Base-by-base conservation (phyloP, 352 stramenopile species). In the Globisporangium barbulae region DNA sequence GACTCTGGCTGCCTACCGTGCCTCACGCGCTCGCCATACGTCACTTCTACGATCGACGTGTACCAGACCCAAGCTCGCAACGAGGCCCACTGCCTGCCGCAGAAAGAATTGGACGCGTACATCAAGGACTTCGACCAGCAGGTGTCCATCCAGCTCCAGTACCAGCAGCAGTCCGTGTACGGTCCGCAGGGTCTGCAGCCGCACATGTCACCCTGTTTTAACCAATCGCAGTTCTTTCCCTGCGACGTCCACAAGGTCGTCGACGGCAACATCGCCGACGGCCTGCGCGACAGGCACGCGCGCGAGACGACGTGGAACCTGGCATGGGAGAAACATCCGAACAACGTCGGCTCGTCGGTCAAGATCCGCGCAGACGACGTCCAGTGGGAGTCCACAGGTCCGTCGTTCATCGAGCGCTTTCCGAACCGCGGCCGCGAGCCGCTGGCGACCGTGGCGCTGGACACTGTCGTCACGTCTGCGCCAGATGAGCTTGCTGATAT, bases 41-140 rank as follows among this genome's bases (percentile, higher is more conserved):
- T 73, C 15, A 83, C 78, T 0, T 12, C 79, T 0, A 64, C 64
- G 1, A 70, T 86, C 49, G 70, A 81, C 1, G 31, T 64, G 22
- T 90, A 82, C 44, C 81, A 91, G 63, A 73, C 65, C 0, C 41
- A 73, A 7, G 39, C 64, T 33, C 58, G 67, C 2, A 74, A 53
- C 3, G 57, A 73, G 8, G 31, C 53, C 8, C 80, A 90, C 10
- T 92, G 85, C 52, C 61, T 76, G 15, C 69, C 78, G 3, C 78
- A 92, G 65, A 86, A 91, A 55, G 80, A 86, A 33, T 59, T 94
- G 17, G 83, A 94, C 47, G 80, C 80, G 42, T 94, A 92, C 63
- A 75, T 94, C 63, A 94, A 92, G 61, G 71, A 76, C 21, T 91
- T 94, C 60, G 83, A 92, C 65, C 83, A 92, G 50, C 81, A 92